Base-by-base conservation (phyloP, 139 green algal species). In the Micractinium sp. region DNA sequence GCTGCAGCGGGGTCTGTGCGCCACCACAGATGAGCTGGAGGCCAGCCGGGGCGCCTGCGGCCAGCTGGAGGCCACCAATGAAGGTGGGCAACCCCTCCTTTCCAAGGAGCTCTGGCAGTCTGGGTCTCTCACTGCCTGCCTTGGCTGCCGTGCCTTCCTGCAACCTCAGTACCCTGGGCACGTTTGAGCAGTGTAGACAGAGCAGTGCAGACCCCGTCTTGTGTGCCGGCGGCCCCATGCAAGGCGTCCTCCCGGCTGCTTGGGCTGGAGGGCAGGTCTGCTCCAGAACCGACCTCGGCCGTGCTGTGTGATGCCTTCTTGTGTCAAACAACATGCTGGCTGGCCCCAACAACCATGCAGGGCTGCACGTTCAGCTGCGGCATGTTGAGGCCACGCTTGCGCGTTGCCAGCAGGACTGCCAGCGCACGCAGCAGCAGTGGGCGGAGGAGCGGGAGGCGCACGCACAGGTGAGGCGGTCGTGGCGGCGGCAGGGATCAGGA, bases 1-100 rank as follows among this genome's bases (percentile, higher is more conserved):
- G 3, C 74, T 90, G 35, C 87, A 90, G 53, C 77, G 80, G 22
- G 81, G 74, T 16, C 80, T 88, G 74, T 56, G 88, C 27, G 77
- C 80, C 36, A 69, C 56, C 5, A 27, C 27, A 23, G 85, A 90
- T 35, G 87, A 90, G 9, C 71, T 90, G 80, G 87, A 66, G 35
- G 33, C 77, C 4, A 35, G 53, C 2, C 78, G 56, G 19, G 76
- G 66, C 3, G 78, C 47, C 0, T 63, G 27, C 41, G 29, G 27
- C 27, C 41, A 63, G 41, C 31, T 84, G 41, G 38, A 84, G 41
- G 78, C 78, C 5, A 29, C 78, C 1, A 36, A 36, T 3, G 78
- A 84, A 35, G 78, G 78, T 63, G 18, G 63, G 63, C 47, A 56
- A 56, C 47, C 9, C 47, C 47, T 56, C 47, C 47, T 9, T 56